Evolutionary conservation across 2,329 filamentous ascomycete genomes (phyloP), one percentile per base, ranked within the genome.

Genomic region (Aspergillus terreus): DNA sequence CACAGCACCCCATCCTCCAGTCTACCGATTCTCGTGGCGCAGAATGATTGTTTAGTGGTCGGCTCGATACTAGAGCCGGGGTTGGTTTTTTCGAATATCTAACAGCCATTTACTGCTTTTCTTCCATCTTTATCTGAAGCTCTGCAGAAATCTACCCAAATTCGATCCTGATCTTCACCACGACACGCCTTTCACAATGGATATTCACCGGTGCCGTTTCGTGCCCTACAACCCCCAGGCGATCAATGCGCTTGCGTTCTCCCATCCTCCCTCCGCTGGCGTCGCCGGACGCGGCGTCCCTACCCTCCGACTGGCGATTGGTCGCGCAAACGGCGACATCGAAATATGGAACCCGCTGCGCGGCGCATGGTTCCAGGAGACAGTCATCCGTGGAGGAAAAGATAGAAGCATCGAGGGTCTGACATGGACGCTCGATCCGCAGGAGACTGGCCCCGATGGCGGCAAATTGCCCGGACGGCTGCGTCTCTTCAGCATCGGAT

Each of bases 131-230:
- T 33, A 33, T 15, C 25, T 33, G 23, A 41, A 15, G 30, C 27
- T n/a, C 7, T 33, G 11, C 15, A 17, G 10, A 45, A 27, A 14
- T 14, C 15, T 11, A 30, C 15, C 25, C 23, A 15, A 35, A 38
- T 17, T 11, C 35, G 23, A 38, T 35, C 40, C 27, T 25, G 2
- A 30, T 44, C 33, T 21, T 12, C 15, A 25, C 49, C 21, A 35
- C 52, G 49, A 42, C 17, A 41, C 36, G 44, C 19, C 27, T 9
- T 48, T 51, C 53, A 66, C 42, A 54, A 96, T 97, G 92, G 92
- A 97, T 75, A 87, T 99, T 69, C 94, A 99, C 78, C 90, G 94
- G 65, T 95, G 92, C 68, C 90, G 94, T 68, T 99, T 99, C 75
- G 88, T 99, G 62, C 88, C 89, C 38, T 97, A 89, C 73, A 90